These are phyloP conservation scores for Lasiosphaeria ovina DNA, from an alignment of 495 filamentous ascomycete genomes.

Conservation along the genomic window DNA sequence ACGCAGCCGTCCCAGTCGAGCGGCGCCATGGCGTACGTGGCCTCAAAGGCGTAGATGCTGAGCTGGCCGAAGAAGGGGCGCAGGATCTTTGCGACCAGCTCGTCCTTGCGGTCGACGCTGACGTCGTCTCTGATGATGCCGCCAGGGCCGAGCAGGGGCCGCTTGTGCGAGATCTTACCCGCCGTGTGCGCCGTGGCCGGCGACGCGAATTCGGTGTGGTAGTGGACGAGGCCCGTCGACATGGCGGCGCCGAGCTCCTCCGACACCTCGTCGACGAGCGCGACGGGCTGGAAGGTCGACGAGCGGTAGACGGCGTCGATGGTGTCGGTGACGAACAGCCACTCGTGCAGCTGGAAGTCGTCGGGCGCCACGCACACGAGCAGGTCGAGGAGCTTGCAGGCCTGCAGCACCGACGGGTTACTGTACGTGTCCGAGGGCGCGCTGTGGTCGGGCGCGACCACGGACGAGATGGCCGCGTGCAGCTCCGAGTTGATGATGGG, in stretches of 20 bases:
- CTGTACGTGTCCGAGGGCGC: conserved; percentile 66
- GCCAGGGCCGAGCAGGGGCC: conserved; percentile 48
- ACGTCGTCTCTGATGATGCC: conserved; percentile 53
- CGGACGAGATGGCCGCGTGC: conserved; percentile 73
- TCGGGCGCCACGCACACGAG: conserved; percentile 84
- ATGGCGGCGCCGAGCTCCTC: conserved; percentile 62
- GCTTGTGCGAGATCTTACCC: conserved; percentile 27
- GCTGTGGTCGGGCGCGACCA: conserved; percentile 65
- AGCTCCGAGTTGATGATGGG: conserved; percentile 85
- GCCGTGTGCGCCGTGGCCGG: conserved; percentile 30
- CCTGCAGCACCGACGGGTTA: conserved; percentile 73
- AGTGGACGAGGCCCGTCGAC: not conserved
- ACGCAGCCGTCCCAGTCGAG: conserved; percentile 69
- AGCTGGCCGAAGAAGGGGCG: conserved; percentile 87
- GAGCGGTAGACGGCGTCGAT: conserved; percentile 93
- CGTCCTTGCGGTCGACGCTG: conserved; percentile 57
- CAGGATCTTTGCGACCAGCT: conserved; percentile 70
- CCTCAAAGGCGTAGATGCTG: conserved; percentile 89
- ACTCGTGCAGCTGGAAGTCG: conserved; percentile 93
- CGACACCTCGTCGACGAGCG: conserved; percentile 81
- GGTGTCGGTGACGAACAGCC: conserved; percentile 95
- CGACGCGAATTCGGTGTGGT: not conserved
- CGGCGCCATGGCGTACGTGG: conserved; percentile 77
- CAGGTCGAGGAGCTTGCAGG: conserved; percentile 86
- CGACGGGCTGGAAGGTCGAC: conserved; percentile 65